phyloP scores from a whole-genome alignment of 2,329 filamentous ascomycete species.

The Diaporthe sp. region DNA sequence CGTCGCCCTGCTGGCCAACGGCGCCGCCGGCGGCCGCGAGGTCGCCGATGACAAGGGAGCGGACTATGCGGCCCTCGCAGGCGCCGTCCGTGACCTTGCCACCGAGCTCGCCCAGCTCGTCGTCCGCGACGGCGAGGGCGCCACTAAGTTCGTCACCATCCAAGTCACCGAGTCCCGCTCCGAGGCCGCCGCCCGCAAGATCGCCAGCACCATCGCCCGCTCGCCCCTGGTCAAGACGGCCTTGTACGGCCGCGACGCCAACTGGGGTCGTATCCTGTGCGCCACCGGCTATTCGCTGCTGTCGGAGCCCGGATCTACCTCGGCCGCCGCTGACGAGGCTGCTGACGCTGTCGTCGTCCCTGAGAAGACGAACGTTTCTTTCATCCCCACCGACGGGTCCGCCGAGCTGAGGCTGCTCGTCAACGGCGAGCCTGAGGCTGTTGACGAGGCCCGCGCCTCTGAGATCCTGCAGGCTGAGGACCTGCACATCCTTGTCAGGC shows the following conservation, averaged over 20 bases:
- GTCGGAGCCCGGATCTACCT: conserved; percentile 68
- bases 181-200: conserved; percentile 79
- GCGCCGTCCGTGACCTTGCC: conserved; percentile 81
- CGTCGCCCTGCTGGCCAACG: conserved; percentile 77
- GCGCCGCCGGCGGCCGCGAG: conserved; percentile 82
- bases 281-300: conserved; percentile 86
- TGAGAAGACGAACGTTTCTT: conserved; percentile 81
- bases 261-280: conserved; percentile 98
- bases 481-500: conserved; percentile 80
- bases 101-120: conserved; percentile 91
- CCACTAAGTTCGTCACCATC: conserved; percentile 97
- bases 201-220: conserved; percentile 89
- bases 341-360: conserved; percentile 72
- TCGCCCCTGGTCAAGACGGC: conserved; percentile 98
- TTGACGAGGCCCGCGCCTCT: conserved; percentile 82
- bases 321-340: conserved; percentile 73
- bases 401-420: conserved; percentile 82
- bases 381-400: conserved; percentile 83
- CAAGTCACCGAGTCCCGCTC: conserved; percentile 81
- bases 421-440: conserved; percentile 82
- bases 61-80: conserved; percentile 80
- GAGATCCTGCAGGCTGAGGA: conserved; percentile 85
- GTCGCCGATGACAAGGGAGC: conserved; percentile 65
- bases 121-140: conserved; percentile 95
- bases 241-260: conserved; percentile 95